These are phyloP conservation scores for Aspergillus biplanus DNA, from an alignment of 495 filamentous ascomycete genomes.

Conservation along the genomic window DNA sequence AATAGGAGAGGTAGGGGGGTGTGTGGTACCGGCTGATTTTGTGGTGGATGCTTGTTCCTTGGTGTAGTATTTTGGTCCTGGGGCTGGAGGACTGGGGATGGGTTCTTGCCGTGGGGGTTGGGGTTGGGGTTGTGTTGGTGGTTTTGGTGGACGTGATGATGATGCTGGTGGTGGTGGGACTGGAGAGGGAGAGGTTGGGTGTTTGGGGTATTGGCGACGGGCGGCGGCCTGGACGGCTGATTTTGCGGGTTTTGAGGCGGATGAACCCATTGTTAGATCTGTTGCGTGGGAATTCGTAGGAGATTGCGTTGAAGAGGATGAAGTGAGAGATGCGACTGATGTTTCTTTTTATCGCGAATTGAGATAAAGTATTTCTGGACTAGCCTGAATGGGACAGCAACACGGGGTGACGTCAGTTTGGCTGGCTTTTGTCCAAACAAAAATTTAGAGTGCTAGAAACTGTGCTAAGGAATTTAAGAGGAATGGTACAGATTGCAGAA, in stretches of 20 bases:
- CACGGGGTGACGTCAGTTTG: constrained; percentile 30
- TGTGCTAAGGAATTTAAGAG: no score
- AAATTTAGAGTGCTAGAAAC: no score
- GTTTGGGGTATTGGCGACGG: constrained; percentile 60
- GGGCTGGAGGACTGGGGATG: constrained; percentile 24
- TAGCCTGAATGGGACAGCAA: constrained; percentile 26
- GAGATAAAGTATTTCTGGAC: background rate
- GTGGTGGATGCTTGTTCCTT: constrained; percentile 39
- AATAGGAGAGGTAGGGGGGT: background rate
- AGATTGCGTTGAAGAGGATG: no score
- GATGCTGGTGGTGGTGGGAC: constrained; percentile 24
- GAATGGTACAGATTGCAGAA: no score
- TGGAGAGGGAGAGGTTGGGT: constrained; percentile 38
- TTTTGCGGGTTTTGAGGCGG: constrained; percentile 63
- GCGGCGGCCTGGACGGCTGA: constrained; percentile 55
- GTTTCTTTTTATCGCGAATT: background rate
- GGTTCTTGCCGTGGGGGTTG: constrained; percentile 23
- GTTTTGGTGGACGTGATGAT: constrained; percentile 20
- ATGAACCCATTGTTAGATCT: constrained; percentile 57
- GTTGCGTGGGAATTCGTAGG: no score
- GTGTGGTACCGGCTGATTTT: constrained; percentile 40
- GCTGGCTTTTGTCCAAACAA: background rate
- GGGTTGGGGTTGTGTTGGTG: constrained; percentile 25
- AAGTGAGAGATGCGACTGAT: no score
- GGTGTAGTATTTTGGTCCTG: constrained; percentile 45